Evolutionary conservation across 495 filamentous ascomycete species (phyloP).

Genomic region (Aspergillus steynii): DNA sequence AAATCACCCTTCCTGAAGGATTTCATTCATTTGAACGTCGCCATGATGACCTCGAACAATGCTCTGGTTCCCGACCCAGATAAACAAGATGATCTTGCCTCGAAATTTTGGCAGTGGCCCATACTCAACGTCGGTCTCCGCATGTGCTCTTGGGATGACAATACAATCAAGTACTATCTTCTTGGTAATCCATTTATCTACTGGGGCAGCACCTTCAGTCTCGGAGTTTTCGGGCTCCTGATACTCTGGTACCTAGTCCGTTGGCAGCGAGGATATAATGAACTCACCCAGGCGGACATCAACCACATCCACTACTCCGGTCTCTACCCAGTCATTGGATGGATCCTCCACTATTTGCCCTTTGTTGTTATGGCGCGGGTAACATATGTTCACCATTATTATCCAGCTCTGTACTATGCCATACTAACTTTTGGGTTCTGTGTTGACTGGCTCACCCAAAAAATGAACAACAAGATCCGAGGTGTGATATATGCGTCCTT

Average conservation of each 20-base stretch:
- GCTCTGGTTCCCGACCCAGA: slow-evolving; percentile 96
- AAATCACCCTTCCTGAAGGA: slow-evolving; percentile 95
- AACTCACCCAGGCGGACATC: slow-evolving; percentile 76
- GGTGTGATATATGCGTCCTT: slow-evolving; percentile 67
- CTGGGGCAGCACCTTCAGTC: slow-evolving; percentile 83
- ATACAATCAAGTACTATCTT: slow-evolving; percentile 95
- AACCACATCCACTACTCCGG: slow-evolving; percentile 94
- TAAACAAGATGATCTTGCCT: slow-evolving; percentile 97
- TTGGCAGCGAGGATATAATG: slow-evolving; percentile 93
- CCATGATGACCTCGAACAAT: slow-evolving; percentile 99
- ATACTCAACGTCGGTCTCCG: slow-evolving; percentile 91
- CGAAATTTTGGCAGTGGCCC: slow-evolving; percentile 98
- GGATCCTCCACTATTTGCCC: slow-evolving; percentile 94
- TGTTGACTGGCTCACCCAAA: slow-evolving; percentile 75
- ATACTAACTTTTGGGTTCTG: slow-evolving; percentile 89
- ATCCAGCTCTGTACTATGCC: slow-evolving; percentile 97
- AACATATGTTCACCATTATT: slow-evolving; percentile 99
- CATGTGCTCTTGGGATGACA: slow-evolving; percentile 98
- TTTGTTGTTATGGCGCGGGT: slow-evolving; percentile 98
- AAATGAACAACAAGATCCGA: slow-evolving; percentile 56
- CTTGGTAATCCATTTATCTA: slow-evolving; percentile 96
- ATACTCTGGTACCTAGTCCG: slow-evolving; percentile 84
- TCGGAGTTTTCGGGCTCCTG: slow-evolving; percentile 69
- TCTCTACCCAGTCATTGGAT: slow-evolving; percentile 87
- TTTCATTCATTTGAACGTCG: slow-evolving; percentile 96